Evolutionary conservation across 371 early-diverging fungal genomes (phyloP), one percentile per base, ranked within the genome.

Genomic region (Apophysomyces ossiformis): DNA sequence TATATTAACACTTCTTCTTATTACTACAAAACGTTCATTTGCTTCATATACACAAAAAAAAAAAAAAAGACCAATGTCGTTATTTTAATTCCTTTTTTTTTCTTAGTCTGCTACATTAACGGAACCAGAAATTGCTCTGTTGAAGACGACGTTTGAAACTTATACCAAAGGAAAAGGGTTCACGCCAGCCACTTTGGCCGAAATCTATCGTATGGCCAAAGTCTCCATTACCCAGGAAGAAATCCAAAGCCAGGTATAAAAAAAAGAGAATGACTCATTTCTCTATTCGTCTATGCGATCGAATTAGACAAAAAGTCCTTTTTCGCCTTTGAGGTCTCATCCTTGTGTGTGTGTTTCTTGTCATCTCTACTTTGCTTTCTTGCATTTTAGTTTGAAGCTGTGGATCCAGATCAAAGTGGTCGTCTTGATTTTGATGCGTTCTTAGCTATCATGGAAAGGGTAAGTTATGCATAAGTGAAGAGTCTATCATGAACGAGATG

Each of bases 391-490:
- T 50, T 50, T 21, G 21, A 50, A 21, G 54, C 54, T 7, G 21
- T 11, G 8, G 54, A 50, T 50, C 26, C 58, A 15, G 36, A 63
- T 37, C 21, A 37, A 21, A 63, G 16, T 13, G 68, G 62, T 58
- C 68, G 46, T 16, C 41, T 68, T 35, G 58, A 61, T 13, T 68
- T 68, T 54, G 68, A 68, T 37, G 68, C 62, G 37, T 68, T 68
- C 39, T 63, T 68, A 37, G 61, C 60, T 37, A 39, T 68, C 50
- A 63, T 68, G 45, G 68, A 63, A 21, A 61, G 45, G n/a, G 68
- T 68, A 63, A 39, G 47, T 41, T 13, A 3, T 26, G 32, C 32
- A 26, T 26, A 26, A 26, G 1, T 26, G 32, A 26, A 26, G 32
- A 26, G 0, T 26, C 0, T 26, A 3, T 26, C 32, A 26, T 2